Evolutionary conservation across 495 filamentous ascomycete species (phyloP), one percentile per base, ranked within the genome.

Genomic region (Delitschia confertaspora): DNA sequence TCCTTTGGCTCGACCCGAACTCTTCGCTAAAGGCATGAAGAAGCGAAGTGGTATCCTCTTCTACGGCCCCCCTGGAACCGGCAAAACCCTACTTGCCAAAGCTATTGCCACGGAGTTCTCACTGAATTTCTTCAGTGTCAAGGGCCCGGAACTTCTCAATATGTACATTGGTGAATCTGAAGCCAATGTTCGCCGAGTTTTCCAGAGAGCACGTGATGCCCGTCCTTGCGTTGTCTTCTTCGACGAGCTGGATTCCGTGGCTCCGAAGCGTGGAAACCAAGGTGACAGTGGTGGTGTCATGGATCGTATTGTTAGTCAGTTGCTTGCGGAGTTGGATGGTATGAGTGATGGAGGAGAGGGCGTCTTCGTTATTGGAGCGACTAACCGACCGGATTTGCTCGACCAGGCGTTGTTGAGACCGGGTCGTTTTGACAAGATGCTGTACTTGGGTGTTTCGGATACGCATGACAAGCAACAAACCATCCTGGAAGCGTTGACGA

Each of bases 161-260:
- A 98, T 96, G 91, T 98, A 98, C 58, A 96, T 98, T 60, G 91
- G 91, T 64, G 91, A 96, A 63, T 94, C 87, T 6, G 91, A 98
- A 69, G 93, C 93, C 33, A 96, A 96, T 56, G 91, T 98, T 8
- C 80, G 91, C 2, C 74, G 93, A 4, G 93, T 98, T 2, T 98
- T 98, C 69, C 89, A 95, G 65, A 74, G 88, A 9, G 91, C 91
- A 6, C 72, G 93, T 6, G 91, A 96, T 65, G 91, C 91, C 6
- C 70, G 89, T n/a, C 91, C 91, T 1, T 98, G 91, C 52, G 89
- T 96, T 31, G 91, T 98, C 18, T 98, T 98, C 72, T 98, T 98
- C 54, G 91, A 99, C 53, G 91, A 99, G 64, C 61, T 99, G 53
- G 91, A 99, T 56, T 94, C 87, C 0, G 93, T 99, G 6, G 91